phyloP scores from a whole-genome alignment of 2,329 filamentous ascomycete species.

The Fusarium redolens region DNA sequence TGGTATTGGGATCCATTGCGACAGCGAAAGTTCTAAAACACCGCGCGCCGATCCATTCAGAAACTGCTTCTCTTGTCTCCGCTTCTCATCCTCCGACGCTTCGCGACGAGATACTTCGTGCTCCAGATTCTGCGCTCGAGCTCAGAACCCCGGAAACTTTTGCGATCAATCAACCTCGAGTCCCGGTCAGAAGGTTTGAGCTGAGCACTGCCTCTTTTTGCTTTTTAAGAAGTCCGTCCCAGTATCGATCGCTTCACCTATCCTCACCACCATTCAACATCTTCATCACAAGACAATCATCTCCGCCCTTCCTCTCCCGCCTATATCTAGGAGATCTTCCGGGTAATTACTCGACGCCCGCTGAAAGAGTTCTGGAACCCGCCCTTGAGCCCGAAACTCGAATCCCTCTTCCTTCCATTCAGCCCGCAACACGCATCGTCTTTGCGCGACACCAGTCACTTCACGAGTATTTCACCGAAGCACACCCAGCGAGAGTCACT shows the following conservation, averaged over 20 bases:
- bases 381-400: slow-evolving; percentile 46
- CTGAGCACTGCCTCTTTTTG: slow-evolving; percentile 54
- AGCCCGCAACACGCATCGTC: slow-evolving; percentile 49
- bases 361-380: slow-evolving; percentile 49
- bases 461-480: slow-evolving; percentile 57
- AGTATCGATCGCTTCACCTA: slow-evolving; percentile 54
- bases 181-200: slow-evolving; percentile 52
- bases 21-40: slow-evolving; percentile 33
- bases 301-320: slow-evolving; percentile 50
- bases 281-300: slow-evolving; percentile 47
- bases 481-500: slow-evolving; percentile 61
- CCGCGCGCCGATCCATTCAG: slow-evolving; percentile 36
- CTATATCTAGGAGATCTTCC: slow-evolving; percentile 46
- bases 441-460: slow-evolving; percentile 52
- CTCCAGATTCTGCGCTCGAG: slow-evolving; percentile 13
- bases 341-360: slow-evolving; percentile 41
- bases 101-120: slow-evolving; percentile 34
- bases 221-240: slow-evolving; percentile 51
- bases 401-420: slow-evolving; percentile 46
- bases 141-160: slow-evolving; percentile 31
- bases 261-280: slow-evolving; percentile 48
- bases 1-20: slow-evolving; percentile 34
- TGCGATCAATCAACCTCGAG: slow-evolving; percentile 42
- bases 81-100: slow-evolving; percentile 24
- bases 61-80: slow-evolving; percentile 15